phyloP scores from a whole-genome alignment of 768 basidiomycete species.

The Tricholoma sp. region DNA sequence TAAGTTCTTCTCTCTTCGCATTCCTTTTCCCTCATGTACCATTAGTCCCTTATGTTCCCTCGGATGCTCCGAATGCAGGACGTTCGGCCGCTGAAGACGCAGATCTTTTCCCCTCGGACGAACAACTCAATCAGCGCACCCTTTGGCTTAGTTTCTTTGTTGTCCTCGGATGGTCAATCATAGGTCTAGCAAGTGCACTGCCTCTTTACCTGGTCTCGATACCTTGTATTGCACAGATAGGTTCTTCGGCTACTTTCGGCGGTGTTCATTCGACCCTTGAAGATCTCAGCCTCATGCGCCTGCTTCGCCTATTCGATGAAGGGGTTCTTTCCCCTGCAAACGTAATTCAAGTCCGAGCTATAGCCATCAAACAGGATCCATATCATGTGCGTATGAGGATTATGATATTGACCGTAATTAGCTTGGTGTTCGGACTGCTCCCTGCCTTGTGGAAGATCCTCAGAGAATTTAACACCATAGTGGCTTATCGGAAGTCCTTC shows the following conservation, averaged over 20 bases:
- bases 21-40: constrained; percentile 72
- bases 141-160: constrained; percentile 65
- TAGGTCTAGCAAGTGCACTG: constrained; percentile 66
- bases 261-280: constrained; percentile 66
- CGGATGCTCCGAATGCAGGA: constrained; percentile 51
- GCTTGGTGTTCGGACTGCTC: constrained; percentile 54
- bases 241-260: constrained; percentile 36
- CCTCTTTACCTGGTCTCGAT: constrained; percentile 67
- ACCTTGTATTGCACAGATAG: constrained; percentile 60
- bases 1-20: constrained; percentile 53
- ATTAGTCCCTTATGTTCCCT: constrained; percentile 52
- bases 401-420: constrained; percentile 62
- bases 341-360: constrained; percentile 30
- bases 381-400: constrained; percentile 51
- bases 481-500: constrained; percentile 56
- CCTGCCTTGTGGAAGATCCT: constrained; percentile 65
- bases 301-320: constrained; percentile 58
- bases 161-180: constrained; percentile 59
- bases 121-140: constrained; percentile 65
- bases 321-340: constrained; percentile 28
- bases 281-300: constrained; percentile 71
- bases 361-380: constrained; percentile 27
- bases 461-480: constrained; percentile 54
- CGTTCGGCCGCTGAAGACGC: constrained; percentile 46
- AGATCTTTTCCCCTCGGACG: constrained; percentile 66